A percentile compares a stretch with the other conserved stretches of the same genome.
These are phyloP conservation scores for Aspergillus cejpii DNA, from an alignment of 2,329 filamentous ascomycete species.

Conservation along the genomic window DNA sequence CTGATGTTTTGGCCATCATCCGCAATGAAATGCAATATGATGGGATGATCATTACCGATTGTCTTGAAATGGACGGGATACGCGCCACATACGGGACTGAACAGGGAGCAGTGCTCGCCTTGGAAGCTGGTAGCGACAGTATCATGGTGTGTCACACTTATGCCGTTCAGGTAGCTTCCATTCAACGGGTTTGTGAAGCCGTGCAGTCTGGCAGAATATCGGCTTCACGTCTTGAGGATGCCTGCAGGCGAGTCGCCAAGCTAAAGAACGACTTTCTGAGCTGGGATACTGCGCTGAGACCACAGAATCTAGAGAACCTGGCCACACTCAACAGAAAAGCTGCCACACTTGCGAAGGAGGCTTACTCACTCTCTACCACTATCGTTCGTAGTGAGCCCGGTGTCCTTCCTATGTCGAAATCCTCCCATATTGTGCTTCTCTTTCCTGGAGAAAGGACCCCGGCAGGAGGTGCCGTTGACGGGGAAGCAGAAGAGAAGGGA, in stretches of 20 bases:
- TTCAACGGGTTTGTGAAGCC: slow-evolving; percentile 35
- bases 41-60: slow-evolving; percentile 43
- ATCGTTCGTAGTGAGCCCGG: slow-evolving; percentile 31
- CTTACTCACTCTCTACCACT: slow-evolving; percentile 39
- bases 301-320: slow-evolving; percentile 15
- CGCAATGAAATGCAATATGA: slow-evolving; percentile 41
- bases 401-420: slow-evolving; percentile 27
- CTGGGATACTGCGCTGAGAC: slow-evolving; percentile 27
- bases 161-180: slow-evolving; percentile 37
- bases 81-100: slow-evolving; percentile 39
- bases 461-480: slow-evolving; percentile 36
- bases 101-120: slow-evolving; percentile 36
- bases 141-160: slow-evolving; percentile 45
- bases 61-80: slow-evolving; percentile 43
- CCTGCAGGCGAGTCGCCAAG: slow-evolving; percentile 29
- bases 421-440: slow-evolving; percentile 32
- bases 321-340: slow-evolving; percentile 22
- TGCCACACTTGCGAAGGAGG: slow-evolving; percentile 25
- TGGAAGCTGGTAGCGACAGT: slow-evolving; percentile 42
- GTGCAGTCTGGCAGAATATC: slow-evolving; percentile 32
- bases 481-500: slow-evolving; percentile 31
- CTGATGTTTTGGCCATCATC: slow-evolving; percentile 34
- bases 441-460: slow-evolving; percentile 33
- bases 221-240: slow-evolving; percentile 28
- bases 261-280: slow-evolving; percentile 36